Evolutionary conservation across 495 filamentous ascomycete species (phyloP).

Genomic region (Haplographium delicatum): DNA sequence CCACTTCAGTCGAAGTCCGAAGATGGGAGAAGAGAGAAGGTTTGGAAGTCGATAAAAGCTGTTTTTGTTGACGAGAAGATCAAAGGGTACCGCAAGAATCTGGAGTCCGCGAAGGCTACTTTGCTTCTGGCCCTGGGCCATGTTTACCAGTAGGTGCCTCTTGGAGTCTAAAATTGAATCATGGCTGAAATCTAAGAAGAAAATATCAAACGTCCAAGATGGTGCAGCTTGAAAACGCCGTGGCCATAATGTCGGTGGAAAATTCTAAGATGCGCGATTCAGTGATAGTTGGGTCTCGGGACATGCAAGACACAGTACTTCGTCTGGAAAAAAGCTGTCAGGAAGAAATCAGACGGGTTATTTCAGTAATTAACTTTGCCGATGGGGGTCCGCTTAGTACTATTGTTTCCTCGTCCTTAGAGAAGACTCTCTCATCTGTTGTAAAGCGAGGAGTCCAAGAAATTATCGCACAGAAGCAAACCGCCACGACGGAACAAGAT

Average conservation of each 20-base stretch:
- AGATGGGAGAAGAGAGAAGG: background rate
- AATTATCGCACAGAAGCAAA: background rate
- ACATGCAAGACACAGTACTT: background rate
- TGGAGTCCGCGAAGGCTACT: background rate
- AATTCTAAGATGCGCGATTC: background rate
- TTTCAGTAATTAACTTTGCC: background rate
- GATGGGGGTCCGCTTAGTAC: background rate
- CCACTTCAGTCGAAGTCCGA: background rate
- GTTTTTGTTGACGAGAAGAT: background rate
- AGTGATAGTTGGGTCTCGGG: background rate
- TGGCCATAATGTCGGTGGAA: background rate
- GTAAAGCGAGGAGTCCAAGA: background rate
- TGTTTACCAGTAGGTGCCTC: background rate
- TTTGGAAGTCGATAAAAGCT: background rate
- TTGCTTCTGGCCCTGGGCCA: background rate
- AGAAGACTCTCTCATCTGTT: background rate
- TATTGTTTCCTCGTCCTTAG: background rate
- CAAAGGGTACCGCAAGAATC: background rate
- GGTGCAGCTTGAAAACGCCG: background rate
- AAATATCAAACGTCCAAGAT: background rate
- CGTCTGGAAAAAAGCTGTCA: background rate
- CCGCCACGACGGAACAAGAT: background rate
- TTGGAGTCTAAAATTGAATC: background rate
- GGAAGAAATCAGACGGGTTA: background rate
- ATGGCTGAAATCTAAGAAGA: background rate